Conservation (phyloP, 2,329 filamentous ascomycete genomes). For the Rutstroemia sp. region DNA sequence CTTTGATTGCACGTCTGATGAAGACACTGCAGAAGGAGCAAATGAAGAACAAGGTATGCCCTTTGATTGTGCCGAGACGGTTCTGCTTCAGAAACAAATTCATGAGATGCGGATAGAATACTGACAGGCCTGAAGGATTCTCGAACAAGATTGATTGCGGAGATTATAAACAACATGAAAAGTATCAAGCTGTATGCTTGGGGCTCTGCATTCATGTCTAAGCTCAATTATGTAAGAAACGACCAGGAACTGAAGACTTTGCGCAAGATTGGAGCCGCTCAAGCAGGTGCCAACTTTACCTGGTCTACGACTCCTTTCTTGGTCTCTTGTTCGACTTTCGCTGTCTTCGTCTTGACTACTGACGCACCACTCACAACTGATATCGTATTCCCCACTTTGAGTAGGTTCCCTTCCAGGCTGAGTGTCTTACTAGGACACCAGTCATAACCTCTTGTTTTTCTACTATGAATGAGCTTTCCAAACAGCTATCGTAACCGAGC, state of each 20-base stretch:
- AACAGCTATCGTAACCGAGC: no score
- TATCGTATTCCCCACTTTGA: slow-evolving; percentile 88
- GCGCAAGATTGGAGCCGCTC: slow-evolving; percentile 89
- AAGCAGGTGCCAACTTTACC: slow-evolving; percentile 93
- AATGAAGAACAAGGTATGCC: slow-evolving; percentile 81
- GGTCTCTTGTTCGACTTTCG: slow-evolving; percentile 93
- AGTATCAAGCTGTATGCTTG: slow-evolving; percentile 98
- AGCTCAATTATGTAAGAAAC: slow-evolving; percentile 91
- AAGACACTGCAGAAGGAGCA: slow-evolving; percentile 90
- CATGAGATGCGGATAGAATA: no score
- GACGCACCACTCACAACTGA: slow-evolving; percentile 80
- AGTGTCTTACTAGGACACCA: no score
- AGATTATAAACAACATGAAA: slow-evolving; percentile 99
- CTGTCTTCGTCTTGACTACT: slow-evolving; percentile 82
- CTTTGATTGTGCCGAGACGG: no score
- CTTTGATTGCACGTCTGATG: slow-evolving; percentile 85
- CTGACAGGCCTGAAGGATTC: slow-evolving; percentile 45
- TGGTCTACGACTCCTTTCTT: slow-evolving; percentile 98
- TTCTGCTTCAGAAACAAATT: no score
- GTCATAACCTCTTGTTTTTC: no score
- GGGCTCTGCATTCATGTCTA: slow-evolving; percentile 96
- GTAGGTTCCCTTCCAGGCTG: slow-evolving; percentile 29
- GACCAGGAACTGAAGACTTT: slow-evolving; percentile 92
- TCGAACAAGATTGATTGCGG: slow-evolving; percentile 85
- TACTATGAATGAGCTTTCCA: no score